A percentile compares a stretch with the other conserved stretches of the same genome.
Evolutionary conservation across 768 basidiomycete genomes (phyloP).

Genomic region (Podaxis carcinomalis): DNA sequence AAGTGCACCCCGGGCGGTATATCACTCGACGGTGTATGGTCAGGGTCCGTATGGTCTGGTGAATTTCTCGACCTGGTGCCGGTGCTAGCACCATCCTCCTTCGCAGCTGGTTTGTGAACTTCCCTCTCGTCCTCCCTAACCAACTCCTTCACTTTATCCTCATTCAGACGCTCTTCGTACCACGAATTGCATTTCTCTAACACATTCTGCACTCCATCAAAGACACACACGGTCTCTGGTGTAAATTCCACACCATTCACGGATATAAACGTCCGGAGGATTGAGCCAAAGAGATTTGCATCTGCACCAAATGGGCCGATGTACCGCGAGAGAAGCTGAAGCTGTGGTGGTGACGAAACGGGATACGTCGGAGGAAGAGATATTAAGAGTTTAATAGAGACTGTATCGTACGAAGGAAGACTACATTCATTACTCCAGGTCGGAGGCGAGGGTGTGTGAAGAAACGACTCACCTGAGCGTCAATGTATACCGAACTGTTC

Average conservation of each 20-base stretch:
- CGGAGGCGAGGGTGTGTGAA: neutral
- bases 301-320: conserved; percentile 77
- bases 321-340: conserved; percentile 83
- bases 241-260: conserved; percentile 73
- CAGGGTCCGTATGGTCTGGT: conserved; percentile 12
- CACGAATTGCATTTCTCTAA: conserved; percentile 62
- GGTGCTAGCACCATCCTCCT: neutral
- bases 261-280: conserved; percentile 81
- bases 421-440: conserved; percentile 31
- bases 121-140: conserved; percentile 47
- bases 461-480: conserved; percentile 50
- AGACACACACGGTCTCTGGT: conserved; percentile 72
- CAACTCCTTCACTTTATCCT: conserved; percentile 50
- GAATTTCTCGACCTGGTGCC: neutral
- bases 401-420: conserved; percentile 48
- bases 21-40: conserved; percentile 12
- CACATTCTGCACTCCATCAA: conserved; percentile 80
- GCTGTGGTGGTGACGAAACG: conserved; percentile 62
- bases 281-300: conserved; percentile 66
- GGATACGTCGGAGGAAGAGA: conserved; percentile 65
- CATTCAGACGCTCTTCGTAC: conserved; percentile 65
- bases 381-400: conserved; percentile 51
- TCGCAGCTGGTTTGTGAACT: neutral
- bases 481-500: conserved; percentile 60
- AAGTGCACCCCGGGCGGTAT: conserved; percentile 63